Conservation (phyloP, 495 filamentous ascomycete species). For the Xylaria palmicola region DNA sequence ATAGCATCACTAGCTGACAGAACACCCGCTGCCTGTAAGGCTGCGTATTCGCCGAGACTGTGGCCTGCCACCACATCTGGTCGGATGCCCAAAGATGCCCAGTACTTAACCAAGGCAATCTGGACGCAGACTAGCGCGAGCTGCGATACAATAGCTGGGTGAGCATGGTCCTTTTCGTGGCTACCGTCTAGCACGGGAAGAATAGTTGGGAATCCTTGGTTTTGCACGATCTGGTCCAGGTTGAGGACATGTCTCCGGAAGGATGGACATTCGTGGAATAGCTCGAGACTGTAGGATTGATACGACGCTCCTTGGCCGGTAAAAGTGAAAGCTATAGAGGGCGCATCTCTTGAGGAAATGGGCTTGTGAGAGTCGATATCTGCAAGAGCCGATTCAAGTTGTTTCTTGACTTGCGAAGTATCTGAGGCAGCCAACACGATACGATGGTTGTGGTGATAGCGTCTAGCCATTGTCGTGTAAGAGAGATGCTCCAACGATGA, state of each 20-base stretch:
- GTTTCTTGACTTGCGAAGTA: constrained; percentile 21
- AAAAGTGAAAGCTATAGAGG: not conserved
- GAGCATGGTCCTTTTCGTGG: not conserved
- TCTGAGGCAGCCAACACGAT: constrained; percentile 48
- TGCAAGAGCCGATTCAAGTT: constrained; percentile 14
- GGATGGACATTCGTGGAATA: not conserved
- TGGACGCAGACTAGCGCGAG: not conserved
- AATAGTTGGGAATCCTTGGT: not conserved
- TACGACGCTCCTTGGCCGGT: not conserved
- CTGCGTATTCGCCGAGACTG: constrained; percentile 7
- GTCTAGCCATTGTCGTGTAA: constrained; percentile 72
- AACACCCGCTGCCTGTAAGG: constrained; percentile 34
- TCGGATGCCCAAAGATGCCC: not conserved
- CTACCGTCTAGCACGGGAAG: not conserved
- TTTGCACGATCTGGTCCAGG: not conserved
- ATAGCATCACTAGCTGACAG: constrained; percentile 40
- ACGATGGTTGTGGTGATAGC: constrained; percentile 64
- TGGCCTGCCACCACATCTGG: not conserved
- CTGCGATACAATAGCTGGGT: not conserved
- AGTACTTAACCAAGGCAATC: constrained; percentile 1
- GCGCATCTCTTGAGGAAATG: not conserved
- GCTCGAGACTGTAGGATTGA: not conserved
- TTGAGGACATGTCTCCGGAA: not conserved
- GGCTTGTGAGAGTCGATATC: constrained; percentile 18
- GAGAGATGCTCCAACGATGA: constrained; percentile 44